Evolutionary conservation across 305 asterid genomes (phyloP).

Genomic region (Andrographis paniculata): DNA sequence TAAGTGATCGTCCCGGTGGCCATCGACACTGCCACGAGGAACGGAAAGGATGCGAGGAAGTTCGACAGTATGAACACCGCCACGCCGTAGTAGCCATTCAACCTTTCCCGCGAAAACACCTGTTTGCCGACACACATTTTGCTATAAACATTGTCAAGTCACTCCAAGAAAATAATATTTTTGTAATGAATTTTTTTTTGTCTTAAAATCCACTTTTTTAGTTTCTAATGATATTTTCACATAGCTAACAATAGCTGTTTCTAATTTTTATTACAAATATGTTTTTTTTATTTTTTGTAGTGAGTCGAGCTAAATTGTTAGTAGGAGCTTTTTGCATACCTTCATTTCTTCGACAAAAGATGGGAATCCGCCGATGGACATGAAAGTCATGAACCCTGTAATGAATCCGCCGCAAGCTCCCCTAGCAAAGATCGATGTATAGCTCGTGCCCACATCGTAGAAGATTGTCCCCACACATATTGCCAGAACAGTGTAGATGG

Average conservation of each 20-base stretch:
- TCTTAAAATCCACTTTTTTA: no score
- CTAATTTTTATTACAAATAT: no score
- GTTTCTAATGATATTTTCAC: no score
- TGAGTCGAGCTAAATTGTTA: neutral
- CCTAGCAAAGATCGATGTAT: slow-evolving; percentile 68
- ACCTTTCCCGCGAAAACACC: slow-evolving; percentile 59
- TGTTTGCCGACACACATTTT: no score
- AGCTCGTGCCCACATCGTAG: slow-evolving; percentile 76
- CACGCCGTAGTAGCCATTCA: slow-evolving; percentile 86
- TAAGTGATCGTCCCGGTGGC: slow-evolving; percentile 56
- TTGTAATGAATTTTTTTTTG: no score
- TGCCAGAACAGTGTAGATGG: slow-evolving; percentile 52
- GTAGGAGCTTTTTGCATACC: slow-evolving; percentile 24
- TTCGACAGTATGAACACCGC: slow-evolving; percentile 55
- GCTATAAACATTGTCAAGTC: no score
- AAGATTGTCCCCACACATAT: slow-evolving; percentile 72
- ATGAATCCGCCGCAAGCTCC: slow-evolving; percentile 86
- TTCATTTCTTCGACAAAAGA: slow-evolving; percentile 84
- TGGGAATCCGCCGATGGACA: slow-evolving; percentile 96
- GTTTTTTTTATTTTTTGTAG: neutral
- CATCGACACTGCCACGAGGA: slow-evolving; percentile 47
- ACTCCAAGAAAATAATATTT: no score
- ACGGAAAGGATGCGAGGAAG: slow-evolving; percentile 70
- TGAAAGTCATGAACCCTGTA: slow-evolving; percentile 84
- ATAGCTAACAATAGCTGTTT: no score